Evolutionary conservation across 805 yeast genomes (phyloP), one percentile per base, ranked within the genome.

Genomic region (Lipomyces yamadae): DNA sequence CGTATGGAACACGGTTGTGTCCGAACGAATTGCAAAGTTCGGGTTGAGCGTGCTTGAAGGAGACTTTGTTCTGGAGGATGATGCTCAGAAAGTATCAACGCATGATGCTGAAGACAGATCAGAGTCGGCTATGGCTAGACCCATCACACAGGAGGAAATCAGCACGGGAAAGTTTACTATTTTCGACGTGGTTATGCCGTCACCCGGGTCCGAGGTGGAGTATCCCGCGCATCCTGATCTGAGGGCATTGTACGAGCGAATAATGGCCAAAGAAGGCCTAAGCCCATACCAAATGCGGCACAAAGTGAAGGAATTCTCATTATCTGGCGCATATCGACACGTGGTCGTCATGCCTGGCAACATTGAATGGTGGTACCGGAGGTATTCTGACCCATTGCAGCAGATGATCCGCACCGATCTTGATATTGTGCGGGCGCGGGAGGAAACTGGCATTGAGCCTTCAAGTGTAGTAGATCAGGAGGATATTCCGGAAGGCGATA

Each of bases 191-290:
- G 97, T 95, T 2, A 81, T 95, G 63, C 98, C 99, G n/a, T 86
- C 97, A 0, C 99, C 99, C 1, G 99, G 99, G 0, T 92, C 86
- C 76, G 98, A 92, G 75, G 86, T 95, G n/a, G 75, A 82, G 13
- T 95, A 95, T 75, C 99, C 99, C 6, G 80, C 83, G 10, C 90
- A 91, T 74, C 58, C 48, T 6, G n/a, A 53, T 3, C 45, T 70
- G 5, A 82, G 82, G 62, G 77, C 82, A 54, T 79, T 91, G 58
- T 81, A 81, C 72, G 81, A 86, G 53, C 84, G 85, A 0, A 81
- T 86, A 7, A 95, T 95, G 98, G 67, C 67, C 8, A 83, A 82
- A 1, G 98, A 95, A 75, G 89, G 87, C 0, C 83, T 95, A 72
- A 92, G 93, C 77, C 97, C 97, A 10, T 82, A 85, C 72, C 83